Base-by-base conservation (phyloP, 1,284 basidiomycete genomes). In the Cryptococcus deneoformans region DNA sequence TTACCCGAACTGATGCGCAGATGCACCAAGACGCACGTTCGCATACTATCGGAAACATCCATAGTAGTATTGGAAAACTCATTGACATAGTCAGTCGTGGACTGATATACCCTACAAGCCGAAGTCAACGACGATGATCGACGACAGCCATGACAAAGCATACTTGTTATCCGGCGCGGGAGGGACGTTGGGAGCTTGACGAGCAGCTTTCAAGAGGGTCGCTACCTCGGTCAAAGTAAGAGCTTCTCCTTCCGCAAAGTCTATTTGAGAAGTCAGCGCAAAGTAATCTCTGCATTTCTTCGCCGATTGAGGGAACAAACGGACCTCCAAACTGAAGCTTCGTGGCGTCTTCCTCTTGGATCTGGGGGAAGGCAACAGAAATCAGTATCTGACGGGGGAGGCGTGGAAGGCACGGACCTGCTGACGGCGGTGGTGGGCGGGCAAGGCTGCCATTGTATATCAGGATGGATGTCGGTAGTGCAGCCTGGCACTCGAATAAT, bases 311-410 rank as follows among this genome's bases (percentile, higher is more conserved):
- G 29, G 29, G 29, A 29, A 29, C 3, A 29, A 37, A 38, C 67
- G 58, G n/a, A 71, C 73, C 73, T 58, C 74, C 74, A 50, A 76
- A 76, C 60, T 76, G 72, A 24, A 76, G 62, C 60, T 76, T 76
- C 29, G 72, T 75, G 38, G 74, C 74, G 59, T 76, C 74, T 52
- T 76, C 74, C 46, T 76, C 74, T 24, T 61, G 63, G 14, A 66
- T 57, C 71, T 73, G 54, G 34, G 35, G 40, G 34, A 34, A 50
- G 49, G 29, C 10, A 47, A n/a, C n/a, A 39, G 14, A 9, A 29
- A 14, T 47, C 46, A 47, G 34, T 34, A 14, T 24, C n/a, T n/a
- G 43, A 44, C 8, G 24, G 43, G 24, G 12, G 86, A 88, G 36
- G 10, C 14, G 24, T 44, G 43, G 24, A 24, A 44, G 4, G 43